Conservation (phyloP, 768 basidiomycete species). For the Mycena filopes region DNA sequence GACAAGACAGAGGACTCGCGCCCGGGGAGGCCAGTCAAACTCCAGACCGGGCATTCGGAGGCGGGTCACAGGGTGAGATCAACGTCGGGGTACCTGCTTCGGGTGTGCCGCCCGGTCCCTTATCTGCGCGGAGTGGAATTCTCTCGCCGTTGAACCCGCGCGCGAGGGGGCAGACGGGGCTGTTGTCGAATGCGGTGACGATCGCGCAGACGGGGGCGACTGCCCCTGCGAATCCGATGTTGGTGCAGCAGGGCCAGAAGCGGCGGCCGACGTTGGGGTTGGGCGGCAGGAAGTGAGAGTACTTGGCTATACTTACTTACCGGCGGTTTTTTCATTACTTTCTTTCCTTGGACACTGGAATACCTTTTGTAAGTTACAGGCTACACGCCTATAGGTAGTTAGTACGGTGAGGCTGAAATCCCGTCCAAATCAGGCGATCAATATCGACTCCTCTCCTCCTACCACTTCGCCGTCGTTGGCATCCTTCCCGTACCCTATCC, state of each 20-base stretch:
- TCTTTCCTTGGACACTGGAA: too few relatives aligned
- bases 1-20: slow-evolving; percentile 48
- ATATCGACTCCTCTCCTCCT: too few relatives aligned
- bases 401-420: too few relatives aligned
- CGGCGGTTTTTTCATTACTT: too few relatives aligned
- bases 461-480: too few relatives aligned
- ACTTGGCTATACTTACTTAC: too few relatives aligned
- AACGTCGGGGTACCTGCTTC: slow-evolving; percentile 36
- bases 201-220: slow-evolving; percentile 49
- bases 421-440: too few relatives aligned
- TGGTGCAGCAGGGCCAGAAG: slow-evolving; percentile 46
- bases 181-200: slow-evolving; percentile 48
- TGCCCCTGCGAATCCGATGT: slow-evolving; percentile 38
- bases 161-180: slow-evolving; percentile 61
- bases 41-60: slow-evolving; percentile 64
- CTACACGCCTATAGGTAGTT: too few relatives aligned
- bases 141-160: slow-evolving; percentile 82
- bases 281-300: slow-evolving; percentile 34
- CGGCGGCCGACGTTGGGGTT: slow-evolving; percentile 35
- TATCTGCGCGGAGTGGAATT: slow-evolving; percentile 53
- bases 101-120: slow-evolving; percentile 39
- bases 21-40: slow-evolving; percentile 33
- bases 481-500: too few relatives aligned
- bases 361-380: too few relatives aligned
- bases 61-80: slow-evolving; percentile 67